Base-by-base conservation (phyloP, 176 grass and related monocot genomes). In the Saccharum officinarum region DNA sequence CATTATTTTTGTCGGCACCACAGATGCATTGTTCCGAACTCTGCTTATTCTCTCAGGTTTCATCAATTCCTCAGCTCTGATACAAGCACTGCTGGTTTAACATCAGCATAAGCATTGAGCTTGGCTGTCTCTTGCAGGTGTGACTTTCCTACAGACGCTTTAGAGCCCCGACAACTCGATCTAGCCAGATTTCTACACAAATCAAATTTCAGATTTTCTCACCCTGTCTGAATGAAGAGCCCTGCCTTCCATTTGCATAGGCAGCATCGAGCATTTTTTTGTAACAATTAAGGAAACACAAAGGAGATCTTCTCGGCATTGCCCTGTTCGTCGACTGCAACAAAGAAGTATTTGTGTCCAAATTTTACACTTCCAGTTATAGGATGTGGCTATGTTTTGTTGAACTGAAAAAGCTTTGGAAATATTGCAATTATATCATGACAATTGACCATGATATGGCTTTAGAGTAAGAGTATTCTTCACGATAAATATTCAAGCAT, bases 181-280 rank as follows among this genome's bases (percentile, higher is more conserved):
- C 49, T 93, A 92, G 71, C 93, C 93, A 82, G 93, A 94, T 94
- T 94, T 94, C 77, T 98, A 94, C 70, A 91, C 91, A 93, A 31
- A 31, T 81, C 91, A 98, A 76, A 92, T 92, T 60, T 94, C 96
- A 50, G 93, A 98, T 84, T 80, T 95, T 50, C 73, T 95, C 71
- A 89, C 83, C 46, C 89, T 67, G 89, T 98, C 30, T 95, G 89
- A 95, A 87, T 6, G 30, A 63, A 31, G 31, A 31, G 31, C 31
- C 31, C 31, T 2, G 31, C 31, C 34, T 66, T 73, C 22, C 46
- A 57, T 76, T 46, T 82, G 44, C 75, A 60, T 75, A 76, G 44
- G 78, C 60, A 28, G 69, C 71, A 82, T 46, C 62, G 5, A 46
- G 8, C 61, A 69, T 72, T 72, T 65, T 82, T 81, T 31, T 31